These are phyloP conservation scores for Cucurbita maxima DNA, from an alignment of 306 rosid genomes.

Conservation along the genomic window DNA sequence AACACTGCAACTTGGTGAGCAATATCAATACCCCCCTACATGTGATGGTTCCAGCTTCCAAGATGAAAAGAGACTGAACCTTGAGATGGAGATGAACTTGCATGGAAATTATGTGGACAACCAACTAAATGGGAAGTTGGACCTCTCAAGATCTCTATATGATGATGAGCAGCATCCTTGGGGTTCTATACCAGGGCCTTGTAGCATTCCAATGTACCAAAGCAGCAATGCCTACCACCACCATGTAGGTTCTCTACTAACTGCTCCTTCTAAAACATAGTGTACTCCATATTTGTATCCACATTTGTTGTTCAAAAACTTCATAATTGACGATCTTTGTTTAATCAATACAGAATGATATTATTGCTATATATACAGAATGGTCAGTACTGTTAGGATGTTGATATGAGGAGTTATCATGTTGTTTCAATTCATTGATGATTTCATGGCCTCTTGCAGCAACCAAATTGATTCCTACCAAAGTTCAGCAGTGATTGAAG, in stretches of 20 bases:
- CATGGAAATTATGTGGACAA: conserved; percentile 43
- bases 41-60: conserved; percentile 41
- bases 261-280: not conserved
- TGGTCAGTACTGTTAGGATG: too few relatives aligned
- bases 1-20: conserved; percentile 43
- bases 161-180: conserved; percentile 33
- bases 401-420: not conserved
- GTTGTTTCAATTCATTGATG: not conserved
- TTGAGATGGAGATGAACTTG: conserved; percentile 36
- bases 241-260: conserved; percentile 5
- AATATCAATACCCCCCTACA: conserved; percentile 52
- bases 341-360: not conserved
- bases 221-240: conserved; percentile 1
- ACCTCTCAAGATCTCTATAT: conserved; percentile 14
- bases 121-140: conserved; percentile 50
- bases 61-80: conserved; percentile 40
- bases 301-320: not conserved
- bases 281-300: not conserved
- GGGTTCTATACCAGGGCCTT: conserved; percentile 64
- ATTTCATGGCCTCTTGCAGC: not conserved
- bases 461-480: not conserved
- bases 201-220: conserved; percentile 24
- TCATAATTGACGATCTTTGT: not conserved
- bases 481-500: conserved; percentile 1
- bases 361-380: too few relatives aligned